Base-by-base conservation (phyloP, 208 protist genomes). In the Leishmania mexicana region DNA sequence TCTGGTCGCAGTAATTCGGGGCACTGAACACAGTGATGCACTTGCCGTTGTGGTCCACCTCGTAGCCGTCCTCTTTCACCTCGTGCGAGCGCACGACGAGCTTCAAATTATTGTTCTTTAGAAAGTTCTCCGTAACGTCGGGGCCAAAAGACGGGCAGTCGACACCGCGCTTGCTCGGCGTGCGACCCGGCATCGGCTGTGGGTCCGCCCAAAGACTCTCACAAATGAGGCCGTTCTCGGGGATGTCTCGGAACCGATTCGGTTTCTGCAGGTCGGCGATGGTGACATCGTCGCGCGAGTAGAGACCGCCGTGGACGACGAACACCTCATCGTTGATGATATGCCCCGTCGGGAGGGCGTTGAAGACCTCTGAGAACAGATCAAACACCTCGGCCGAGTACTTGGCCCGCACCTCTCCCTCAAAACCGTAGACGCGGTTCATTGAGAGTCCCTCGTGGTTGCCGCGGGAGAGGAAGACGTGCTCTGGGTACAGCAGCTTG, bases 1-100 rank as follows among this genome's bases (percentile, higher is more conserved):
- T 96, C 81, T 98, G 95, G 81, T 99, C 98, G 90, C 99, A 99
- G 91, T 99, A 99, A 84, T 99, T 99, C n/a, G 99, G 99, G 5
- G 99, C 99, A 75, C 97, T 99, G 87, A 99, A 98, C n/a, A 98
- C 93, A 1, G 96, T 98, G 54, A 98, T 97, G 86, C 95, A 98
- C 87, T 96, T 97, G 15, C 95, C 96, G 68, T 90, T 82, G 87
- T 99, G 96, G 45, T 98, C 93, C 15, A 99, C 91, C 87, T 98
- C 97, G 85, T 99, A 99, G 45, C 99, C 98, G 38, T 99, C 90
- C 62, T 98, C 95, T 84, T 99, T 99, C 17, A 99, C 98, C 88
- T 99, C 99, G 87, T 99, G 99, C 28, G 97, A 99, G 71, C 99
- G 96, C 35, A 99, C 92, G 0, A 99, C 80, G 38, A 99, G 85